Evolutionary conservation across 768 basidiomycete genomes (phyloP), one percentile per base, ranked within the genome.

Genomic region (Phlebiopsis gigantea): DNA sequence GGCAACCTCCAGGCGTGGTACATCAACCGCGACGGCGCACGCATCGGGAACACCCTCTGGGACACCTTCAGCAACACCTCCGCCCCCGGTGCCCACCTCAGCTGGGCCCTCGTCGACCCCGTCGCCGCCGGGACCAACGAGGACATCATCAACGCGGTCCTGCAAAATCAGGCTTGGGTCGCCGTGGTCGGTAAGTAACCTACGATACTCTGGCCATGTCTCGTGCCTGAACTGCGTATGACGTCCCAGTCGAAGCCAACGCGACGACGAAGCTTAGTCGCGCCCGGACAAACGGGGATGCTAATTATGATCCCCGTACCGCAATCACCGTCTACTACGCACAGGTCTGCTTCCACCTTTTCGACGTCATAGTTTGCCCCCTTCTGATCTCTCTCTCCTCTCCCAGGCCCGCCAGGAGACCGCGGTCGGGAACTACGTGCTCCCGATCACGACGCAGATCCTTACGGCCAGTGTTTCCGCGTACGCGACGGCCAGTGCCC

Each of bases 321-420:
- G 73, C 72, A 7, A 70, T 77, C 44, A 63, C 68, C 4, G 69
- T 74, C n/a, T 74, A 69, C 56, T 79, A 77, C 61, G 60, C 69
- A n/a, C 75, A 77, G 61, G 77, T 66, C 31, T 12, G 62, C n/a
- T 48, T 21, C 9, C 26, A 9, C 17, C n/a, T 2, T 6, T 34
- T 12, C 30, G 8, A 17, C 12, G 39, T 39, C 34, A 39, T 5
- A 3, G 10, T 41, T 49, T 56, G 0, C 44, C 29, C 1, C 15
- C 14, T 19, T 1, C 49, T 25, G 2, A 47, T 53, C 22, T 2
- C 19, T 19, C 5, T 2, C 50, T 41, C 48, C 22, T 2, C 19
- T 19, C 5, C 2, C 50, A 68, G 67, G 67, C 72, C 12, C 66
- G 78, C 15, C 69, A 75, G 45, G 77, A 78, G 61, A 68, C 69